Conservation (phyloP, 148 eudicot species). For the Fagopyrum homotropicum region DNA sequence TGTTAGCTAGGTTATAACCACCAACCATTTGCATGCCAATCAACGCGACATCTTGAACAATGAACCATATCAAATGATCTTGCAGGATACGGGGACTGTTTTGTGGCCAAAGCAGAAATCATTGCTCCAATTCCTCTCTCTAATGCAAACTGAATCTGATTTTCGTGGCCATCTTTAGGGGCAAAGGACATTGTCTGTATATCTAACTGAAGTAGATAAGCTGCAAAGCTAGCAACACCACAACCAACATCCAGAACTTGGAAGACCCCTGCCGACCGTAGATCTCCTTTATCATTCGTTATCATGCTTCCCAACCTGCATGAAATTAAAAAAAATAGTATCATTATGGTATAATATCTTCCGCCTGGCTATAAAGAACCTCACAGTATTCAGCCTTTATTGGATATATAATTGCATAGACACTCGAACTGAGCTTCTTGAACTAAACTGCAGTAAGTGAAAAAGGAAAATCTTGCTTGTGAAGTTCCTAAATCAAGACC, state of each 20-base stretch:
- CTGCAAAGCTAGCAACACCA: slow-evolving; percentile 98
- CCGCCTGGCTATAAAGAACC: background rate
- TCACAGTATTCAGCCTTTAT: background rate
- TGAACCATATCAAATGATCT: slow-evolving; percentile 93
- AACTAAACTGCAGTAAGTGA: background rate
- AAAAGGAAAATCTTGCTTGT: background rate
- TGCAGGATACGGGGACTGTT: slow-evolving; percentile 90
- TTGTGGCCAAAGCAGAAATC: slow-evolving; percentile 84
- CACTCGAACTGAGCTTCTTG: background rate
- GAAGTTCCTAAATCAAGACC: background rate
- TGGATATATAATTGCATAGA: background rate
- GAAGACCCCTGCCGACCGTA: slow-evolving; percentile 72
- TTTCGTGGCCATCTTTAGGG: slow-evolving; percentile 95
- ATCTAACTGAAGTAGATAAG: slow-evolving; percentile 68
- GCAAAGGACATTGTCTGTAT: slow-evolving; percentile 96
- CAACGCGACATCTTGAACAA: slow-evolving; percentile 96
- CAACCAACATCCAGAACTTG: slow-evolving; percentile 97
- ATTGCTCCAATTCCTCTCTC: slow-evolving; percentile 92
- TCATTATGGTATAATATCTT: background rate
- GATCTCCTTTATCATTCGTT: slow-evolving; percentile 73
- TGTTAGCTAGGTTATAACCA: slow-evolving; percentile 2
- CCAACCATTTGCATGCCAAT: slow-evolving; percentile 89
- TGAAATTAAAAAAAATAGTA: slow-evolving; percentile 9
- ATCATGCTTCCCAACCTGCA: slow-evolving; percentile 94
- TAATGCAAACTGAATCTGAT: slow-evolving; percentile 95